Evolutionary conservation across 257 asterid genomes (phyloP), one percentile per base, ranked within the genome.

Genomic region (Nicotiana noctiflora): DNA sequence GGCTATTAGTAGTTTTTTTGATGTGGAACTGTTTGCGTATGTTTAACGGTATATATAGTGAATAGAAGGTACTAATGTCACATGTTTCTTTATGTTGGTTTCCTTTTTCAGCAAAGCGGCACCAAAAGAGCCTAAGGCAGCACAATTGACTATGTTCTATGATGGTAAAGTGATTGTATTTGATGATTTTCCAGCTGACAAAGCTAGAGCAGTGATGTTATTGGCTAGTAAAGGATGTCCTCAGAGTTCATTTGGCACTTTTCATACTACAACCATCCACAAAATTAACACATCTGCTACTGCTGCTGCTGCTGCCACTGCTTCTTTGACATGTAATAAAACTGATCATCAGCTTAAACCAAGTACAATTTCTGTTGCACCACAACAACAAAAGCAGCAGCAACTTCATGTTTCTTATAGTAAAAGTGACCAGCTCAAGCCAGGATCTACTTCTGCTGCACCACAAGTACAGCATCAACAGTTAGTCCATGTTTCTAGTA

Each of bases 61-160:
- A 17, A 40, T 17, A 46, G 14, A 51, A 49, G 15, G 59, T 72
- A 14, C 23, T 13, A 13, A 23, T 46, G 23, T 46, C 40, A 21
- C 37, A 23, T 46, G 23, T 10, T 72, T 55, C 6, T 44, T 46
- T 44, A 7, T 46, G 23, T 77, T 64, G 59, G 19, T 72, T 79
- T 23, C 23, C 17, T 14, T 46, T 82, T 77, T 66, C 91, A 92
- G 92, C 75, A 83, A 87, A 21, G 88, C 85, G 9, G 80, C 83
- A 55, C 79, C 11, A 34, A 68, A 49, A 64, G 90, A 84, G 52
- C 62, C 88, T 11, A 86, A 83, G 82, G 53, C 85, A 25, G 85
- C 91, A 21, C 95, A 87, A 23, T 63, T 93, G 92, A 93, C 98
- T 10, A 90, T 93, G 29, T 93, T 93, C 79, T 93, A 92, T 81